A percentile compares a stretch with the other conserved stretches of the same genome.
These are phyloP conservation scores for Graphiopsis chlorocephala DNA, from an alignment of 2,329 filamentous ascomycete species.

Conservation along the genomic window DNA sequence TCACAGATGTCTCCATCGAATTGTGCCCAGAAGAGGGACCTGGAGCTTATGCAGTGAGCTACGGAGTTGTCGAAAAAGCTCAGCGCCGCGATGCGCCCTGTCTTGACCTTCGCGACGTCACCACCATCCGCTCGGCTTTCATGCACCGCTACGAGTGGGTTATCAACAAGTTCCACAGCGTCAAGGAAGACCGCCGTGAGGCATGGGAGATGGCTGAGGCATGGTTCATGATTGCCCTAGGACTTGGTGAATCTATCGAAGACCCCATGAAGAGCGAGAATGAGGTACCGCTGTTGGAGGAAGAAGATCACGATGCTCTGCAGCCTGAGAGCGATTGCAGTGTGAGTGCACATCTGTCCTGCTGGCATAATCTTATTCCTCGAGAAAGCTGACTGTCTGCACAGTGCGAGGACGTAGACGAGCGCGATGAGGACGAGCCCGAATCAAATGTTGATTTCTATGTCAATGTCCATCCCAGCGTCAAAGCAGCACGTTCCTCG, in stretches of 20 bases:
- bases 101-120: background rate
- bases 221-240: background rate
- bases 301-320: background rate
- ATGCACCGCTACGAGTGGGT: slow-evolving; percentile 9
- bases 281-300: background rate
- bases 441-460: background rate
- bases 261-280: background rate
- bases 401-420: background rate
- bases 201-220: background rate
- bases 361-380: no score
- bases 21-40: background rate
- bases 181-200: background rate
- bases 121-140: background rate
- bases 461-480: background rate
- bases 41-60: background rate
- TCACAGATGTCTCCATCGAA: background rate
- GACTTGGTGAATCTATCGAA: background rate
- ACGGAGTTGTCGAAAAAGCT: background rate
- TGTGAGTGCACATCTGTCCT: background rate
- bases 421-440: background rate
- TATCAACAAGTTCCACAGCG: slow-evolving; percentile 1
- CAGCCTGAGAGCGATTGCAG: background rate
- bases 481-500: background rate
- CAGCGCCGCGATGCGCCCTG: background rate
- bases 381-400: background rate